These are phyloP conservation scores for Pleurotus djamor DNA, from an alignment of 768 basidiomycete genomes.

Conservation along the genomic window DNA sequence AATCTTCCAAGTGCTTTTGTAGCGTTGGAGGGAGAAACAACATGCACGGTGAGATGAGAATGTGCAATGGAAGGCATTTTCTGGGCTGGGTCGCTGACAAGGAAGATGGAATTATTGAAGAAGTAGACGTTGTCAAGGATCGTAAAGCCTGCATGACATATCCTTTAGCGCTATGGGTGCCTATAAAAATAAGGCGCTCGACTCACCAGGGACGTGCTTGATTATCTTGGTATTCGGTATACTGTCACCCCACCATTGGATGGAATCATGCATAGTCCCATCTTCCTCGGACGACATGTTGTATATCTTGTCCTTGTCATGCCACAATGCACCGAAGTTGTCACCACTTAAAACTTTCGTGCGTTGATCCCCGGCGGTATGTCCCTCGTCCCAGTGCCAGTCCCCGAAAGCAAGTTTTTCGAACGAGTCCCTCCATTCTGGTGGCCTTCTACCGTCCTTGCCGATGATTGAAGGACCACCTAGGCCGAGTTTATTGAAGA, in stretches of 20 bases:
- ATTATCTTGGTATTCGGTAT: constrained; percentile 56
- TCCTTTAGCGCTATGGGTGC: neutral
- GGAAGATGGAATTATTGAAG: constrained; percentile 67
- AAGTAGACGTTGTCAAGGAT: constrained; percentile 81
- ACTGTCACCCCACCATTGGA: constrained; percentile 52
- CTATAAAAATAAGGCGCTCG: neutral
- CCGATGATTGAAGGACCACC: constrained; percentile 33
- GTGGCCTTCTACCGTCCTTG: constrained; percentile 45
- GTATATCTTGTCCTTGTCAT: constrained; percentile 24
- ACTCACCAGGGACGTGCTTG: constrained; percentile 64
- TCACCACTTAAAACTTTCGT: constrained; percentile 33
- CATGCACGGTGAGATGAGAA: constrained; percentile 50
- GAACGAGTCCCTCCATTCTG: constrained; percentile 52
- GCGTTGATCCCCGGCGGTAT: constrained; percentile 57
- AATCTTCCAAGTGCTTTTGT: constrained; percentile 43
- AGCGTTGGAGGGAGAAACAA: constrained; percentile 53
- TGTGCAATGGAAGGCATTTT: constrained; percentile 55
- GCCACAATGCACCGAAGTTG: constrained; percentile 1
- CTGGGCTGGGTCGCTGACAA: constrained; percentile 66
- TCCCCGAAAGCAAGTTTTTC: constrained; percentile 67
- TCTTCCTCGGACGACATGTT: constrained; percentile 17
- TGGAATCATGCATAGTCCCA: constrained; percentile 50
- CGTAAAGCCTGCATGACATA: constrained; percentile 61
- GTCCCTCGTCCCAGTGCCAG: constrained; percentile 64
- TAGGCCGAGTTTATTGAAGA: constrained; percentile 38